Percentiles rank a stretch among this genome's conserved stretches.
phyloP scores from a whole-genome alignment of 164 flowering plant genomes.

The Umbellularia californica region DNA sequence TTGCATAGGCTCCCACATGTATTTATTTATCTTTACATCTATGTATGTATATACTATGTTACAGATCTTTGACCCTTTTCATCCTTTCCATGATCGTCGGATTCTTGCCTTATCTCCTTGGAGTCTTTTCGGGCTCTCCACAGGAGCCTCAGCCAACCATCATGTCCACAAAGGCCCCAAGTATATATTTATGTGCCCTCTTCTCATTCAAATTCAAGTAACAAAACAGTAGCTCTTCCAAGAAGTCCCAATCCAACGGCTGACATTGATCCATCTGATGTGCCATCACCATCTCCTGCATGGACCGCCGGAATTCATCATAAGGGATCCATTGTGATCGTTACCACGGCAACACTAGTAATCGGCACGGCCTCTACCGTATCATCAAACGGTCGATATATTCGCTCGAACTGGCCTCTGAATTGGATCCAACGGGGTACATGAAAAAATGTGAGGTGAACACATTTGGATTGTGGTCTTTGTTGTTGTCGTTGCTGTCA shows the following conservation, averaged over 20 bases:
- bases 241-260: constrained; percentile 67
- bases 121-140: constrained; percentile 7
- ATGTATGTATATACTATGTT: too few relatives aligned
- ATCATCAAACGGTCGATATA: too few relatives aligned
- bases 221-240: constrained; percentile 77
- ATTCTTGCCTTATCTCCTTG: constrained; percentile 8
- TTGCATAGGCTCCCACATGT: too few relatives aligned
- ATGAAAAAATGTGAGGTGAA: constrained; percentile 38
- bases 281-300: constrained; percentile 50
- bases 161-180: constrained; percentile 67
- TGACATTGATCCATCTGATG: constrained; percentile 9
- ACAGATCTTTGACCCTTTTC: neutral
- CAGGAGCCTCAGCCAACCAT: constrained; percentile 6
- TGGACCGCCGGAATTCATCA: constrained; percentile 60
- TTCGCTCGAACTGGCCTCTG: constrained; percentile 25
- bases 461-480: neutral
- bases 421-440: constrained; percentile 33
- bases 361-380: constrained; percentile 17
- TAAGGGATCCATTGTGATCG: constrained; percentile 44
- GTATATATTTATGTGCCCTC: constrained; percentile 50
- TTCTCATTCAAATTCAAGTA: constrained; percentile 67
- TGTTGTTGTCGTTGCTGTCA: neutral
- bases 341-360: constrained; percentile 51
- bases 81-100: constrained; percentile 20
- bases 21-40: too few relatives aligned